Evolutionary conservation across 2,329 filamentous ascomycete genomes (phyloP), one percentile per base, ranked within the genome.

Genomic region (Trichoderma citrinoviride): DNA sequence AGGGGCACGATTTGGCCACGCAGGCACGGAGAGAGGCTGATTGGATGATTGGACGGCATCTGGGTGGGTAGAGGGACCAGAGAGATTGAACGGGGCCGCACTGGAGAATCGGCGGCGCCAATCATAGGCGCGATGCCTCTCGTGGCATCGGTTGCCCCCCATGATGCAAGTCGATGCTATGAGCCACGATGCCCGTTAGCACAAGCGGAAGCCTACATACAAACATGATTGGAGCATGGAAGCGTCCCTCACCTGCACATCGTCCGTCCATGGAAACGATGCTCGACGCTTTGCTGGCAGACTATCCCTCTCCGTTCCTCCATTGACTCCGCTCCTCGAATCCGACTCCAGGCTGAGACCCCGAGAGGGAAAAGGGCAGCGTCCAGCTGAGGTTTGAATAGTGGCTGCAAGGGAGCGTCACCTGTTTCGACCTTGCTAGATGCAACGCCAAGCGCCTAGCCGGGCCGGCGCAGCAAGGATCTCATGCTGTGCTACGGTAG

Each of bases 31-130:
- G 44, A 33, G 7, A 43, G 46, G 44, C 53, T 64, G 61, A 64
- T 64, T 64, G 61, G 61, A 37, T 64, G 53, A 56, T 56, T 63
- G 61, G 61, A 19, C 50, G 46, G 56, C 19, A 56, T 44, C 23
- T n/a, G 41, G 40, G 47, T 52, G 58, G 25, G 25, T 23, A 46
- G 58, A 37, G 57, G 46, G 40, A 15, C 46, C 23, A 43, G 52
- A 54, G 61, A 64, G 61, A 57, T 57, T 57, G 61, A 58, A 52
- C 44, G 53, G 54, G 52, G 61, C 44, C 46, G 27, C 50, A 37
- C 25, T 49, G 53, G 61, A 52, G 46, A 47, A 41, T 50, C 12
- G 5, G 29, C 46, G 53, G 53, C 61, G 44, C 61, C 61, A 64
- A 64, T 58, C 44, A 64, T 54, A 46, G 55, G 47, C 33, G 33